A percentile compares a stretch with the other conserved stretches of the same genome.
Evolutionary conservation across 2,329 filamentous ascomycete species (phyloP).

Genomic region (Talaromyces sp.): DNA sequence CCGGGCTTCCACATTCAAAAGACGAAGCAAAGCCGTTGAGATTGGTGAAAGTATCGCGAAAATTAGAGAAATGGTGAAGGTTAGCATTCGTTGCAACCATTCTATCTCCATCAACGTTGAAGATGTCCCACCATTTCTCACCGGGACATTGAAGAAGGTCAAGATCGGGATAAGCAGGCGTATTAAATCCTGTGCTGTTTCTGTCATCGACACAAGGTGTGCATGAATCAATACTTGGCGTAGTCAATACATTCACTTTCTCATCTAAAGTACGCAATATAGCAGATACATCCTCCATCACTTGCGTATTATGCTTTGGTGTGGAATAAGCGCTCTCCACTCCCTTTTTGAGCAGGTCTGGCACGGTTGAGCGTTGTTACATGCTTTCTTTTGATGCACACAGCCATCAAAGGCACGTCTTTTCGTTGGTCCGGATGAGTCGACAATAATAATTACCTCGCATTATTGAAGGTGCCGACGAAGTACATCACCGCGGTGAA

Average conservation of each 20-base stretch:
- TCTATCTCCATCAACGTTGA: background rate
- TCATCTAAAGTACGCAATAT: background rate
- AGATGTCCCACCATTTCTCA: background rate
- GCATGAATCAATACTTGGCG: background rate
- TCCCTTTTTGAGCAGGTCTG: background rate
- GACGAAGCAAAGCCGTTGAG: background rate
- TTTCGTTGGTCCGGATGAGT: background rate
- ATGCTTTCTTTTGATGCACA: background rate
- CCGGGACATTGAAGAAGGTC: background rate
- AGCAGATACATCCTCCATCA: background rate
- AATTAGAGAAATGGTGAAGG: background rate
- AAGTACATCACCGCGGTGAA: background rate
- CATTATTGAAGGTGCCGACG: background rate
- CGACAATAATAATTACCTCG: background rate
- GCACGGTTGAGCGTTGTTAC: background rate
- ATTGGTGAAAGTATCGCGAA: background rate
- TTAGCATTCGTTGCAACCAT: background rate
- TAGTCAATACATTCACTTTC: background rate
- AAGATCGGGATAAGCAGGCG: background rate
- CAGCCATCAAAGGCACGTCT: background rate
- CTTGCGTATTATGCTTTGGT: background rate
- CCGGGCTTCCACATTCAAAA: background rate
- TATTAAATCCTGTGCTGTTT: background rate
- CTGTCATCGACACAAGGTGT: background rate
- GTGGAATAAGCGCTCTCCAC: background rate